Base-by-base conservation (phyloP, 352 stramenopile genomes). In the Phytophthora syringae region DNA sequence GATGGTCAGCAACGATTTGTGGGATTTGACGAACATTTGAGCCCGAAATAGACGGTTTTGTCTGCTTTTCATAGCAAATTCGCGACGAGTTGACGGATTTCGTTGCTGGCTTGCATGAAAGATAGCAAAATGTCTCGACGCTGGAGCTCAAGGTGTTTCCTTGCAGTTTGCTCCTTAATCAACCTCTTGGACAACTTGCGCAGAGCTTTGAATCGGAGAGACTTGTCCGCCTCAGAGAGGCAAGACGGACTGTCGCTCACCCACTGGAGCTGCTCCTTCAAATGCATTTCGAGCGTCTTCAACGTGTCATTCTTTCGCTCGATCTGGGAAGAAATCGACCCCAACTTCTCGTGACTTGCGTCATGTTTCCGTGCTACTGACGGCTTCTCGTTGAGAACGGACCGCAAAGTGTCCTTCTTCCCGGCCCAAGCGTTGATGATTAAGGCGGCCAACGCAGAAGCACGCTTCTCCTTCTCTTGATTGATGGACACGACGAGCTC, bases 401-500 rank as follows among this genome's bases (percentile, higher is more conserved):
- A 50, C 15, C 50, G 4, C 55, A 70, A 45, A n/a, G 21, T 44
- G 9, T 53, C 37, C 13, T 62, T 24, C n/a, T 48, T 66, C 16
- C 36, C 34, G 13, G 15, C 30, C 47, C 52, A 69, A 32, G 7
- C 43, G 53, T 57, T 52, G 3, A 49, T 25, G 27, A 70, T 70
- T 37, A 70, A 49, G 10, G 27, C 57, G 45, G 63, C 56, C n/a
- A 71, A 32, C 20, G 63, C 57, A n/a, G 11, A 36, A 28, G 32
- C 36, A 48, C 63, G 63, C 3, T 30, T 67, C 16, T 71, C 25
- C 22, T 67, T 67, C 18, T 66, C 56, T 16, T 60, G 56, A 25
- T 71, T 71, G 22, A 71, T 71, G 5, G 57, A 71, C 21, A 67
- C 63, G 15, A 62, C 25, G 9, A 71, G 56, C 63, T 71, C 63